A percentile compares a stretch with the other conserved stretches of the same genome.
These are phyloP conservation scores for Carex scoparia DNA, from an alignment of 176 grass and related monocot species.

Conservation along the genomic window DNA sequence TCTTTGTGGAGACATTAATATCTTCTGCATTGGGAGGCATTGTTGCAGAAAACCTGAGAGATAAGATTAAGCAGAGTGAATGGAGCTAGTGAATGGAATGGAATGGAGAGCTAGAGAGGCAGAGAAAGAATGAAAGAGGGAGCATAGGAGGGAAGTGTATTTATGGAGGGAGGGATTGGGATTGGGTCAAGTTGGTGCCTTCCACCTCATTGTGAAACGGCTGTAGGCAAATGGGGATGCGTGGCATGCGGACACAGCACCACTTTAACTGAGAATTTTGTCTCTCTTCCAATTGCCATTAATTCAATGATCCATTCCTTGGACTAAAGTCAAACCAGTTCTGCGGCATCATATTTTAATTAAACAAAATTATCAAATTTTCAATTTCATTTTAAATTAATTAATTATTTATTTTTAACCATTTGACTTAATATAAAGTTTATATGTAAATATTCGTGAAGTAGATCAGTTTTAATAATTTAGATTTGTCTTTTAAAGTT, in stretches of 20 bases:
- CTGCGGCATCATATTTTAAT: too few relatives aligned
- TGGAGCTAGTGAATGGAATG: too few relatives aligned
- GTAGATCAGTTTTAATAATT: too few relatives aligned
- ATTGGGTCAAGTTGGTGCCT: neutral
- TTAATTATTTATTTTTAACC: too few relatives aligned
- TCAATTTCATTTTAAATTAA: too few relatives aligned
- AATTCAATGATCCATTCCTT: neutral
- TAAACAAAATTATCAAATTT: too few relatives aligned
- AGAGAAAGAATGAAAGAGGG: conserved; percentile 3
- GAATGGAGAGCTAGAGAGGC: too few relatives aligned
- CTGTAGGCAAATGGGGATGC: conserved; percentile 20
- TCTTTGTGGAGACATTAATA: neutral
- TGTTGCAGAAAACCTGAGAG: neutral
- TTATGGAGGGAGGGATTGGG: neutral
- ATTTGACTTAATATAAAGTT: too few relatives aligned
- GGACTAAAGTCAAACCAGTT: conserved; percentile 1
- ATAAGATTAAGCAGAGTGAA: too few relatives aligned
- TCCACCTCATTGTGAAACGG: conserved; percentile 54
- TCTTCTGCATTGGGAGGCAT: conserved; percentile 69
- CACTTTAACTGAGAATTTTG: conserved; percentile 3
- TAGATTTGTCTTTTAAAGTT: too few relatives aligned
- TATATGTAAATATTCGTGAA: too few relatives aligned
- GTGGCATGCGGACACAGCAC: conserved; percentile 49
- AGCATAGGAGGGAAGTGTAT: neutral
- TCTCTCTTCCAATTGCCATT: conserved; percentile 6